Percentiles rank a stretch among this genome's conserved stretches.
Conservation (phyloP, 208 protist genomes). For the Crithidia bombi region DNA sequence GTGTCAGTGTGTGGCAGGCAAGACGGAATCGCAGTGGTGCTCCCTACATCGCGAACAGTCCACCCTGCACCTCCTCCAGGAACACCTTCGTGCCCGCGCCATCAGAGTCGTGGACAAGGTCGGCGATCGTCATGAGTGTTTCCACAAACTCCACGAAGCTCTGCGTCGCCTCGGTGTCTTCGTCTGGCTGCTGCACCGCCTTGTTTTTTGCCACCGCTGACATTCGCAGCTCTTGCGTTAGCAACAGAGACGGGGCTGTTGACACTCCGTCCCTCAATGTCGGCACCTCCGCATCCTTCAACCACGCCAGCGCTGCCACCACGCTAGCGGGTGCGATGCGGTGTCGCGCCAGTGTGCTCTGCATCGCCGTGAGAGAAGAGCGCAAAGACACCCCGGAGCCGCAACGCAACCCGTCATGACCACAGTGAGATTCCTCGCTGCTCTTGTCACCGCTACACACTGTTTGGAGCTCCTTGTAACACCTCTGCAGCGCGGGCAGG, state of each 20-base stretch:
- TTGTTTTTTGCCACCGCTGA: conserved; percentile 22
- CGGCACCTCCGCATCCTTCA: conserved; percentile 5
- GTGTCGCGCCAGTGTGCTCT: neutral
- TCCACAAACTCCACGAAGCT: conserved; percentile 87
- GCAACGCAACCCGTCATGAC: neutral
- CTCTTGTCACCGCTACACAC: no score
- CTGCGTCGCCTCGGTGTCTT: conserved; percentile 44
- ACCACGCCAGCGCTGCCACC: conserved; percentile 27
- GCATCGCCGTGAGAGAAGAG: conserved; percentile 19
- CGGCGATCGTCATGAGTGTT: conserved; percentile 46
- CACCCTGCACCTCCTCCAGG: conserved; percentile 15
- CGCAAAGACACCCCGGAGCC: conserved; percentile 26
- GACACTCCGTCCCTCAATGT: neutral
- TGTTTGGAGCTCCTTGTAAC: conserved; percentile 35
- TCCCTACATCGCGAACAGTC: conserved; percentile 11
- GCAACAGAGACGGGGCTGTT: neutral
- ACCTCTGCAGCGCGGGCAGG: conserved; percentile 28
- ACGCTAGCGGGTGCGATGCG: conserved; percentile 14
- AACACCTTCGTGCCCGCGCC: conserved; percentile 8
- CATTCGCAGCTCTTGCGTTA: conserved; percentile 23
- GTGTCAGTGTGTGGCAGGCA: no score
- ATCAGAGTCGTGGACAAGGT: conserved; percentile 16
- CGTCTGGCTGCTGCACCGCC: conserved; percentile 16
- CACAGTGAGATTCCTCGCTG: neutral
- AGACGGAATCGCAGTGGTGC: no score